phyloP scores from a whole-genome alignment of 768 basidiomycete species.

The Grammothele lineata region DNA sequence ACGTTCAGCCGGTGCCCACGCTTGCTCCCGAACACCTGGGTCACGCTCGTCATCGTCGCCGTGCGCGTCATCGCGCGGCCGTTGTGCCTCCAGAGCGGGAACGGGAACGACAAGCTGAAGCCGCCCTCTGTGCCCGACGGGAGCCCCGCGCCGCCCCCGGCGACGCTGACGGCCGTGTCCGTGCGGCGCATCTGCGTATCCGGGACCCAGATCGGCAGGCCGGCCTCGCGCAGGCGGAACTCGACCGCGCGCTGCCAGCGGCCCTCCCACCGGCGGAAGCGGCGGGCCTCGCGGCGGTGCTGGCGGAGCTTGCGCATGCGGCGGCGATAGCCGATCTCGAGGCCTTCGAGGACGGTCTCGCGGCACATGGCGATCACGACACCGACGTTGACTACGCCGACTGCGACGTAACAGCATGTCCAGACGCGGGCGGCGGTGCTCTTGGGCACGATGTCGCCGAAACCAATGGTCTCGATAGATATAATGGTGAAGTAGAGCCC shows the following conservation, averaged over 20 bases:
- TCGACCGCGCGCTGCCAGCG: slow-evolving; percentile 63
- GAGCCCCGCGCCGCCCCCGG: neutral
- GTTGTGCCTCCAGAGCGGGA: neutral
- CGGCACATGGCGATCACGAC: slow-evolving; percentile 61
- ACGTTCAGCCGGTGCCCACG: slow-evolving; percentile 60
- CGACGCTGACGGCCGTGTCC: slow-evolving; percentile 1
- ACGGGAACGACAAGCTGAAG: no score
- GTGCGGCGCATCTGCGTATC: slow-evolving; percentile 22
- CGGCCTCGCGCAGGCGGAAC: slow-evolving; percentile 52
- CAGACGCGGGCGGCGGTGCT: slow-evolving; percentile 53
- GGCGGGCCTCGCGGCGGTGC: slow-evolving; percentile 38
- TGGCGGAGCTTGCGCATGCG: slow-evolving; percentile 46
- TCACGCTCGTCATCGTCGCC: slow-evolving; percentile 6
- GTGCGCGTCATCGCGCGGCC: slow-evolving; percentile 8
- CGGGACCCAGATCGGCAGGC: slow-evolving; percentile 50
- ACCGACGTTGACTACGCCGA: slow-evolving; percentile 53
- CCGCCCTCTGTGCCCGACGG: no score
- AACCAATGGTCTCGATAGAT: slow-evolving; percentile 64
- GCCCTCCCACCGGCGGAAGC: slow-evolving; percentile 40
- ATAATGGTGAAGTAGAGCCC: slow-evolving; percentile 76
- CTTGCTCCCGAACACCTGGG: slow-evolving; percentile 9
- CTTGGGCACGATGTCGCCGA: slow-evolving; percentile 68
- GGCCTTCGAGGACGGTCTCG: slow-evolving; percentile 69
- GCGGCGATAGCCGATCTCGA: slow-evolving; percentile 59
- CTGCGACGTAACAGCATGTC: slow-evolving; percentile 49